phyloP scores from a whole-genome alignment of 495 filamentous ascomycete species.

The Clohesyomyces aquaticus region DNA sequence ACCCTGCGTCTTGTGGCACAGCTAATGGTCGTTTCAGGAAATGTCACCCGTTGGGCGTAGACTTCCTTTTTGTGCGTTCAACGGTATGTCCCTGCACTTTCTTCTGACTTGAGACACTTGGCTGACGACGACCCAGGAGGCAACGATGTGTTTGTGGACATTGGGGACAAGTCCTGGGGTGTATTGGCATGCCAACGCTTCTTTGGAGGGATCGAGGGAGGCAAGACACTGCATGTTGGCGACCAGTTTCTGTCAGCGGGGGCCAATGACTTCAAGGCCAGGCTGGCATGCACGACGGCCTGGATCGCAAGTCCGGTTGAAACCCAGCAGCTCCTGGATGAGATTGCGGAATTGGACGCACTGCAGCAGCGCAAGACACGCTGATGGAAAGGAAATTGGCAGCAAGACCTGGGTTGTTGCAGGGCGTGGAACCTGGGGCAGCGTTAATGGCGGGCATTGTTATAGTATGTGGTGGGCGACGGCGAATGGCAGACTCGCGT shows the following conservation, averaged over 20 bases:
- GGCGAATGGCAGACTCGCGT: slow-evolving; percentile 16
- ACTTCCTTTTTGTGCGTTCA: slow-evolving; percentile 97
- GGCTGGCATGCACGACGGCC: slow-evolving; percentile 67
- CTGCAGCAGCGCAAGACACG: slow-evolving; percentile 40
- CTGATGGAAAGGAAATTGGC: slow-evolving; percentile 1
- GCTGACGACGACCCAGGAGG: slow-evolving; percentile 61
- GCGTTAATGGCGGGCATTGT: slow-evolving; percentile 16
- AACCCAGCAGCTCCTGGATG: slow-evolving; percentile 85
- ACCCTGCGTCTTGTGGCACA: not conserved
- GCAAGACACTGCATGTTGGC: slow-evolving; percentile 76
- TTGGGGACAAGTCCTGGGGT: slow-evolving; percentile 96
- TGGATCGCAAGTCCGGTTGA: slow-evolving; percentile 95
- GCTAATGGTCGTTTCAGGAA: slow-evolving; percentile 51
- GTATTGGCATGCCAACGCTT: slow-evolving; percentile 91
- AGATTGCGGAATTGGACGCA: slow-evolving; percentile 61
- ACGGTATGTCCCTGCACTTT: slow-evolving; percentile 61
- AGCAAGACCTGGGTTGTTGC: slow-evolving; percentile 3
- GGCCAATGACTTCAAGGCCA: slow-evolving; percentile 92
- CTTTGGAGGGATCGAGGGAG: slow-evolving; percentile 72
- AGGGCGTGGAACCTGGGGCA: not conserved
- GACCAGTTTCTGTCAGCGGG: slow-evolving; percentile 97
- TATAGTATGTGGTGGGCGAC: not conserved
- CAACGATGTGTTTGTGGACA: slow-evolving; percentile 97
- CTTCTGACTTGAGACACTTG: too few relatives aligned
- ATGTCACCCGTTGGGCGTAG: slow-evolving; percentile 68